phyloP scores from a whole-genome alignment of 352 stramenopile species.

The Phytophthora chlamydospora region DNA sequence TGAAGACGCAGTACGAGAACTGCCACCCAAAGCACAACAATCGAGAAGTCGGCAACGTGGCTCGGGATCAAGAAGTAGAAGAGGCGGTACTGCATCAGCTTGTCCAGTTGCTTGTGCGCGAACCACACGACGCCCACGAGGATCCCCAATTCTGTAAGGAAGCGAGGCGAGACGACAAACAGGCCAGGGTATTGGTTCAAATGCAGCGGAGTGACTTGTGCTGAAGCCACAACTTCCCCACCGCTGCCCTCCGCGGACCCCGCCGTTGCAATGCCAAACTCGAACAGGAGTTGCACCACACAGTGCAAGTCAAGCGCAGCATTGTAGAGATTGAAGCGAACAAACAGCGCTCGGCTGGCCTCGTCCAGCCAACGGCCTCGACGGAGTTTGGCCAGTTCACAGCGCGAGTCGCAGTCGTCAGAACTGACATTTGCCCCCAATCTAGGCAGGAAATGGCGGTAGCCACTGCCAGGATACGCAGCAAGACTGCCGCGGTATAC shows the following conservation, averaged over 20 bases:
- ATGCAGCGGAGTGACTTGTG: slow-evolving; percentile 43
- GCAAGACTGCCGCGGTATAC: slow-evolving; percentile 40
- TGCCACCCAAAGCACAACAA: slow-evolving; percentile 49
- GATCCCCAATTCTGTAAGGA: slow-evolving; percentile 60
- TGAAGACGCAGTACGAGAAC: slow-evolving; percentile 44
- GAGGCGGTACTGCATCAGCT: slow-evolving; percentile 58
- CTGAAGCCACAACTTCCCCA: slow-evolving; percentile 41
- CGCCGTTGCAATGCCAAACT: slow-evolving; percentile 45
- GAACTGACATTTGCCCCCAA: slow-evolving; percentile 10
- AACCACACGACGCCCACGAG: slow-evolving; percentile 55
- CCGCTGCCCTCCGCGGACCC: slow-evolving; percentile 23
- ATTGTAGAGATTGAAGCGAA: slow-evolving; percentile 77
- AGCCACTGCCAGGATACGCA: slow-evolving; percentile 40
- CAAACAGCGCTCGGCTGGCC: slow-evolving; percentile 52
- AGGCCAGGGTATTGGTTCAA: slow-evolving; percentile 53
- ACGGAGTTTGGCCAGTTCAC: slow-evolving; percentile 43
- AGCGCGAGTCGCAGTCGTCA: slow-evolving; percentile 39
- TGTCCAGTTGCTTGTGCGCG: slow-evolving; percentile 48
- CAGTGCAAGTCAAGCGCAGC: slow-evolving; percentile 53
- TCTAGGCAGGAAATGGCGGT: slow-evolving; percentile 33
- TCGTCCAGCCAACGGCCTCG: slow-evolving; percentile 59
- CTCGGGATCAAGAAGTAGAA: slow-evolving; percentile 67
- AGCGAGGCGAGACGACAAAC: slow-evolving; percentile 52
- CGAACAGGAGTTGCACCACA: slow-evolving; percentile 57
- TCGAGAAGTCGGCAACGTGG: slow-evolving; percentile 61